These are phyloP conservation scores for Fusarium azukiicola DNA, from an alignment of 2,329 filamentous ascomycete species.

Conservation along the genomic window DNA sequence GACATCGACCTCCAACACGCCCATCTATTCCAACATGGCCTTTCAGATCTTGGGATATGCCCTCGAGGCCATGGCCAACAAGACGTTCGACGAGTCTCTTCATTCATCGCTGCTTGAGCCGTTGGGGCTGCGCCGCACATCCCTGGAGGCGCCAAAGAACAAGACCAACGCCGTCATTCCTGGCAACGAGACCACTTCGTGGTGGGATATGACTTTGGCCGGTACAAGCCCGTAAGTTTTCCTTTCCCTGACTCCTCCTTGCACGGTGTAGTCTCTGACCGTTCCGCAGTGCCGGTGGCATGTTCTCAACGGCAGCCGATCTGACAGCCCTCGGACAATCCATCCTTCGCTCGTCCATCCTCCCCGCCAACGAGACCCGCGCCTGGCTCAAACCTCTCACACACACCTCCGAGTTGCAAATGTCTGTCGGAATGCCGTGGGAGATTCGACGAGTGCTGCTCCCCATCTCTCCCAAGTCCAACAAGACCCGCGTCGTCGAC, in stretches of 20 bases:
- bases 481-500: constrained; percentile 63
- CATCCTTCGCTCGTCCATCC: constrained; percentile 17
- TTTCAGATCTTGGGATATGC: constrained; percentile 32
- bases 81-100: constrained; percentile 21
- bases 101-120: constrained; percentile 15
- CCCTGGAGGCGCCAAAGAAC: constrained; percentile 26
- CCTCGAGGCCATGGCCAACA: constrained; percentile 23
- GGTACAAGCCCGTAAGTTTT: constrained; percentile 24
- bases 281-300: constrained; percentile 16
- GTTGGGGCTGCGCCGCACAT: constrained; percentile 20
- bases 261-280: neutral
- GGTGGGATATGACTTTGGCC: constrained; percentile 17
- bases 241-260: neutral
- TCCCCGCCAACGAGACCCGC: neutral
- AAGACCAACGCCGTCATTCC: constrained; percentile 30
- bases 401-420: constrained; percentile 59
- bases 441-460: constrained; percentile 63
- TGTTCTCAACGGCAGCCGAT: constrained; percentile 22
- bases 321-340: constrained; percentile 16
- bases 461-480: constrained; percentile 36
- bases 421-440: constrained; percentile 68
- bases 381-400: constrained; percentile 67
- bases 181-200: constrained; percentile 1
- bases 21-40: constrained; percentile 32
- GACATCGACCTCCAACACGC: constrained; percentile 26